Evolutionary conservation across 345 rosid species (phyloP), one percentile per base, ranked within the genome.

Genomic region (Alliaria petiolata): DNA sequence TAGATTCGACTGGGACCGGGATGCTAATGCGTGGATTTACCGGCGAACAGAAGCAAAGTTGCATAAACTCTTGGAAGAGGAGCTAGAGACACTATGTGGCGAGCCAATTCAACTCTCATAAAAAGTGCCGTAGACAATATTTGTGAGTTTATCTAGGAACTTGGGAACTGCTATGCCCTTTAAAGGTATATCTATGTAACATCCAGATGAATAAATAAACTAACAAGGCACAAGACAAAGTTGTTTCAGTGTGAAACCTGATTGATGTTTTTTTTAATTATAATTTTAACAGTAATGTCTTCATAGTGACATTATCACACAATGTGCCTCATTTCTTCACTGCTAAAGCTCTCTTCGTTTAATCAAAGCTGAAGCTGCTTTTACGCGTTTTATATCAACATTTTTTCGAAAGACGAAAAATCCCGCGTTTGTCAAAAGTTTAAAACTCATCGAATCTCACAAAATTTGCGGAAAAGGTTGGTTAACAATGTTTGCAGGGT

Each of bases 1-100:
- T 20, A 83, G 93, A 62, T 90, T 87, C 57, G 97, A 93, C 69
- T 93, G 98, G 98, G 98, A 93, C 71, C 76, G 2, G 51, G 78
- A 77, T 60, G 77, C 88, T 46, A 76, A 83, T 65, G 81, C 86
- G 19, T 90, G 98, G 98, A 74, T 93, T 28, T 93, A 93, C 52
- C 80, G 93, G 46, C 74, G 98, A 63, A 90, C 85, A 0, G 84
- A 78, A 78, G 91, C 90, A 50, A 86, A 83, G 65, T 79, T 93
- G 67, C 69, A 81, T 20, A 44, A 69, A 67, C 76, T 90, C 33
- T 73, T 93, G 60, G 96, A 91, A 80, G 84, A 72, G 35, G 98
- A 93, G 74, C 71, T 93, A 62, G 77, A 82, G 82, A 79, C 77
- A 57, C 80, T 87, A 15, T 91, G 96, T 35, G 87, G 95, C 53